Percentiles rank a stretch among this genome's conserved stretches.
Evolutionary conservation across 2,329 filamentous ascomycete genomes (phyloP).

Genomic region (Diaporthe sp.): DNA sequence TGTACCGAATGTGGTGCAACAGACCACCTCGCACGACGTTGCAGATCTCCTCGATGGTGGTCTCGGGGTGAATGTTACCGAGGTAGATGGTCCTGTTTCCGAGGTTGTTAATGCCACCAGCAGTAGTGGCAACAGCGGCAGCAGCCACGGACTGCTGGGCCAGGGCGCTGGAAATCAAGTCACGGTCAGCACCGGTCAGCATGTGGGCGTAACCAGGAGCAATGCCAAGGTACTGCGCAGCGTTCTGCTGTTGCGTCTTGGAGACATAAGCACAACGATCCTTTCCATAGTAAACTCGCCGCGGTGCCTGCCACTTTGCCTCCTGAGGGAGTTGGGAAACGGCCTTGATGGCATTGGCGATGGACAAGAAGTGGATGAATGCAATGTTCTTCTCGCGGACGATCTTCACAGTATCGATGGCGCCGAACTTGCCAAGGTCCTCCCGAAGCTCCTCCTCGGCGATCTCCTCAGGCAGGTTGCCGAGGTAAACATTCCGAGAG

Average conservation of each 20-base stretch:
- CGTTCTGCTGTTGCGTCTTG: conserved; percentile 99
- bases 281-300: conserved; percentile 98
- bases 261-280: conserved; percentile 98
- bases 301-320: conserved; percentile 94
- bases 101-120: conserved; percentile 95
- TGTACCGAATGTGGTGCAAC: conserved; percentile 97
- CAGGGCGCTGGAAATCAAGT: conserved; percentile 94
- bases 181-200: conserved; percentile 93
- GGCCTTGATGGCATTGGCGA: conserved; percentile 98
- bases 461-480: conserved; percentile 90
- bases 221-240: conserved; percentile 96
- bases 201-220: conserved; percentile 97
- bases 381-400: conserved; percentile 98
- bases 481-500: conserved; percentile 96
- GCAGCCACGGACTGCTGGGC: conserved; percentile 98
- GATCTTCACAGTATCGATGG: conserved; percentile 97
- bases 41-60: conserved; percentile 99
- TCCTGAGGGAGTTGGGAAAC: conserved; percentile 97
- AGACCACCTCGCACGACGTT: conserved; percentile 97
- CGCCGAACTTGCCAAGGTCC: conserved; percentile 94
- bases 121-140: conserved; percentile 94
- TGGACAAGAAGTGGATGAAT: conserved; percentile 97
- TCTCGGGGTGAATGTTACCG: conserved; percentile 98
- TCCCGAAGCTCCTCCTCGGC: conserved; percentile 92
- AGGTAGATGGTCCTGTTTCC: conserved; percentile 98